Conservation (phyloP, 345 rosid species). For the Corchorus capsularis region DNA sequence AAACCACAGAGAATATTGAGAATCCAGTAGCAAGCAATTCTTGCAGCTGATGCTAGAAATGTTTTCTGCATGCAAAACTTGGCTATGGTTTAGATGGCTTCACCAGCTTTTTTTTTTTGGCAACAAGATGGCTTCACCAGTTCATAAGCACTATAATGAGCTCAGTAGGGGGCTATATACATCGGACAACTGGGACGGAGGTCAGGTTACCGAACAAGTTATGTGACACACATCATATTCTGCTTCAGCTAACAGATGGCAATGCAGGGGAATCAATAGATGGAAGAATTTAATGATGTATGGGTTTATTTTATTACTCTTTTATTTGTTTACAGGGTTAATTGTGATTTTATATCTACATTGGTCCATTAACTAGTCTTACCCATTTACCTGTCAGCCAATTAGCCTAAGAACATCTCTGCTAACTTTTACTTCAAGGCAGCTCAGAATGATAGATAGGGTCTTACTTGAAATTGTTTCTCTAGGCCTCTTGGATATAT, state of each 20-base stretch:
- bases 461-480: not conserved
- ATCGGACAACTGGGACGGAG: too few species aligned
- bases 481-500: too few species aligned
- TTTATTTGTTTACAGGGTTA: not conserved
- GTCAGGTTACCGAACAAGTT: conserved; percentile 11
- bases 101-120: too few species aligned
- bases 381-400: not conserved
- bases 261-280: not conserved
- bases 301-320: not conserved
- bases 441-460: not conserved
- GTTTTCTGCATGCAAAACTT: too few species aligned
- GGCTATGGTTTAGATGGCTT: too few species aligned
- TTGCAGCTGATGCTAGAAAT: not conserved
- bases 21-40: conserved; percentile 1
- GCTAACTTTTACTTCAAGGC: not conserved
- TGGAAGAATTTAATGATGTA: not conserved
- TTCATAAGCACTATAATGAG: too few species aligned
- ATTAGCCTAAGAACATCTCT: not conserved
- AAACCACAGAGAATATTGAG: not conserved
- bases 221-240: not conserved
- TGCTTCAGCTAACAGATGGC: not conserved
- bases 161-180: too few species aligned
- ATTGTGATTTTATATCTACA: not conserved
- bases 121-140: too few species aligned
- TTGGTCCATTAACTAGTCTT: not conserved